Conservation (phyloP, 495 filamentous ascomycete species). For the Cladorrhinum samala region DNA sequence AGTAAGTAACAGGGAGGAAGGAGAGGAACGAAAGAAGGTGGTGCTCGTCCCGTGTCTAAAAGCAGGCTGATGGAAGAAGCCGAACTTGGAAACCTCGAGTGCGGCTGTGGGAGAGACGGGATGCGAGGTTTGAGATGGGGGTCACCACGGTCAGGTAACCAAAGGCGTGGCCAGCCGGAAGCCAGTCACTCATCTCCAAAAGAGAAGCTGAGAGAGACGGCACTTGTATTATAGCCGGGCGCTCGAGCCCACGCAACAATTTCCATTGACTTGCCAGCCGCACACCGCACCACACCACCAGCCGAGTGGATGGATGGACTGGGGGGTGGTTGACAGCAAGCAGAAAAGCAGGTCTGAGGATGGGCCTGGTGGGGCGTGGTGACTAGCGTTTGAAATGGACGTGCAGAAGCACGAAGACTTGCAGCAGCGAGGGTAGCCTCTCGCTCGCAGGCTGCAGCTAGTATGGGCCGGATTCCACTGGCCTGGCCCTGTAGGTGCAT, state of each 20-base stretch:
- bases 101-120: neutral
- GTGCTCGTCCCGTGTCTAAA: slow-evolving; percentile 19
- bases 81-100: slow-evolving; percentile 1
- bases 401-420: neutral
- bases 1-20: slow-evolving; percentile 1
- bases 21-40: slow-evolving; percentile 7
- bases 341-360: too few species aligned
- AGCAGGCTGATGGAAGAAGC: slow-evolving; percentile 2
- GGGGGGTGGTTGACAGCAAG: too few species aligned
- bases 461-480: too few species aligned
- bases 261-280: neutral
- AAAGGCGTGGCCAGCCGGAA: slow-evolving; percentile 12
- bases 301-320: too few species aligned
- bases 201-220: slow-evolving; percentile 14
- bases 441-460: too few species aligned
- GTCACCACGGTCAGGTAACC: slow-evolving; percentile 12
- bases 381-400: neutral
- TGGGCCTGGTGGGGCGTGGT: neutral
- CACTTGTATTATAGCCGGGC: slow-evolving; percentile 20
- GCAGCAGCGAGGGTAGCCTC: neutral
- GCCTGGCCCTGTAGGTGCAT: too few species aligned
- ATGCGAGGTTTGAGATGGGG: neutral
- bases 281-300: neutral
- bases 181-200: slow-evolving; percentile 4
- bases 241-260: slow-evolving; percentile 11